A percentile compares a stretch with the other conserved stretches of the same genome.
phyloP scores from a whole-genome alignment of 768 basidiomycete species.

The Mycena alexandri region DNA sequence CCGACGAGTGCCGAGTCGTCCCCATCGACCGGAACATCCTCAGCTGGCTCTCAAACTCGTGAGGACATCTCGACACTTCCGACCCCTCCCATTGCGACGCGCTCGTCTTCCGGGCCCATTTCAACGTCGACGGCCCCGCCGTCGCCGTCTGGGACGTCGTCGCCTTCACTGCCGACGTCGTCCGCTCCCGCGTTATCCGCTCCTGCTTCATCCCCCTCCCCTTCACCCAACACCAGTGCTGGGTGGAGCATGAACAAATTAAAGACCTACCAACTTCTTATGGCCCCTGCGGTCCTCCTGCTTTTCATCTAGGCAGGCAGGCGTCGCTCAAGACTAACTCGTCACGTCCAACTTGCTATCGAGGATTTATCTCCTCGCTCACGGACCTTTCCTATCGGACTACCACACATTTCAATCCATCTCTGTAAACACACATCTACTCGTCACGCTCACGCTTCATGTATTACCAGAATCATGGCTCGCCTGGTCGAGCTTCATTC shows the following conservation, averaged over 20 bases:
- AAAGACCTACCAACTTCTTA: constrained; percentile 10
- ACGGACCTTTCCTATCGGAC: neutral
- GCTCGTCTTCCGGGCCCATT: constrained; percentile 40
- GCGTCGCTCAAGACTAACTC: too few relatives aligned
- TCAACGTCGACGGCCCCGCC: constrained; percentile 28
- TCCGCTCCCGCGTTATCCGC: constrained; percentile 27
- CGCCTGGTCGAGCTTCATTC: neutral
- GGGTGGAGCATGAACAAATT: constrained; percentile 41
- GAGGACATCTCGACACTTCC: constrained; percentile 29
- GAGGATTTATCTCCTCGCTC: constrained; percentile 2
- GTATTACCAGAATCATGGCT: constrained; percentile 27
- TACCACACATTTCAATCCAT: too few relatives aligned
- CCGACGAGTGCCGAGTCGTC: constrained; percentile 6
- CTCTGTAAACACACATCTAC: constrained; percentile 17
- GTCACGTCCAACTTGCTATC: neutral
- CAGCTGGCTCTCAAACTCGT: neutral
- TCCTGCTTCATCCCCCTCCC: constrained; percentile 31
- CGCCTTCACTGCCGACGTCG: constrained; percentile 34
- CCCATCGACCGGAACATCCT: neutral
- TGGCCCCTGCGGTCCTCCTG: constrained; percentile 28
- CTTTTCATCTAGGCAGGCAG: constrained; percentile 27
- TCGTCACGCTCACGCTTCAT: constrained; percentile 20
- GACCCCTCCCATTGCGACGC: constrained; percentile 36
- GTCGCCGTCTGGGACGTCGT: constrained; percentile 2
- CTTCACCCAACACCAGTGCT: constrained; percentile 43